Percentiles rank a stretch among this genome's conserved stretches.
Conservation (phyloP, 441 rosid species). For the Populus tomentosa region DNA sequence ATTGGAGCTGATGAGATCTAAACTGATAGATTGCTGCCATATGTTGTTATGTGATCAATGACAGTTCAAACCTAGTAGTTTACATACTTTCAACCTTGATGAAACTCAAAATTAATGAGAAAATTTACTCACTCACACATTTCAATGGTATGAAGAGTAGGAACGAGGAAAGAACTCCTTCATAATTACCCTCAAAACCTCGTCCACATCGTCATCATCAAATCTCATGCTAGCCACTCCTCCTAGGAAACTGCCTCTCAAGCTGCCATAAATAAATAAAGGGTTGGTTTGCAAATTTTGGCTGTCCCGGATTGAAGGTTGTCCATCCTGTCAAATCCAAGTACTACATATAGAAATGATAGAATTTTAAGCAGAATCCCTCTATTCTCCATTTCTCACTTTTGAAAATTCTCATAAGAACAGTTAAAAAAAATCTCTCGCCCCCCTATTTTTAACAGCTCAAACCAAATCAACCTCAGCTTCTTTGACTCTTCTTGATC, state of each 20-base stretch:
- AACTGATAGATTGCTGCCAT: background rate
- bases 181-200: slow-evolving; percentile 20
- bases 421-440: background rate
- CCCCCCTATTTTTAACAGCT: slow-evolving; percentile 18
- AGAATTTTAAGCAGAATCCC: background rate
- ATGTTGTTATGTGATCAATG: background rate
- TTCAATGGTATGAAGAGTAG: slow-evolving; percentile 9
- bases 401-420: background rate
- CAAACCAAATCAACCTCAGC: slow-evolving; percentile 13
- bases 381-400: background rate
- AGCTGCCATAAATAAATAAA: slow-evolving; percentile 4
- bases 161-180: background rate
- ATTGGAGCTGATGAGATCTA: background rate
- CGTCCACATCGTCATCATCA: slow-evolving; percentile 1
- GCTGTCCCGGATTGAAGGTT: slow-evolving; percentile 15
- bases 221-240: background rate
- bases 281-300: background rate
- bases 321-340: slow-evolving; percentile 27
- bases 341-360: background rate
- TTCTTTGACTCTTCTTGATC: slow-evolving; percentile 26
- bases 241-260: background rate
- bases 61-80: background rate
- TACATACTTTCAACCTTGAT: background rate
- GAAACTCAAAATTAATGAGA: background rate
- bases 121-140: slow-evolving; percentile 12